These are phyloP conservation scores for Imleria badia DNA, from an alignment of 768 basidiomycete genomes.

Conservation along the genomic window DNA sequence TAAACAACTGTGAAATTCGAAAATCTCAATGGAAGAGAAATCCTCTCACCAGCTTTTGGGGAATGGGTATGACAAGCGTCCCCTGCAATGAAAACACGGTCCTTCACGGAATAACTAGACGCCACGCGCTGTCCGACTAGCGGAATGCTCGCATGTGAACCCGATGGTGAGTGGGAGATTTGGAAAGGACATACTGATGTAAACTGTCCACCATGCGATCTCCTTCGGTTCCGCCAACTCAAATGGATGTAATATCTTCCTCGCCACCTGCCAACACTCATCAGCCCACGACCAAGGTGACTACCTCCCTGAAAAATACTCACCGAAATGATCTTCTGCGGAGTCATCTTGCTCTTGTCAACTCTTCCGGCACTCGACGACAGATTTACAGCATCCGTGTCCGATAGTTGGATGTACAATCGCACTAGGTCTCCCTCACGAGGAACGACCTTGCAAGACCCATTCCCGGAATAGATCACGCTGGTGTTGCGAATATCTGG, in stretches of 20 bases:
- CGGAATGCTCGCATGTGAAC: background rate
- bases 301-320: constrained; percentile 2
- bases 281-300: background rate
- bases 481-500: constrained; percentile 66
- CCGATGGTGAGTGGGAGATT: background rate
- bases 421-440: constrained; percentile 64
- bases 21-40: background rate
- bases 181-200: constrained; percentile 49
- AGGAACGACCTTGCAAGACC: constrained; percentile 71
- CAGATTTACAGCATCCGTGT: constrained; percentile 43
- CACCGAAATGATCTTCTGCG: constrained; percentile 54
- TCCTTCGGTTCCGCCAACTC: constrained; percentile 43
- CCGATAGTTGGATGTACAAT: constrained; percentile 67
- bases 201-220: constrained; percentile 72
- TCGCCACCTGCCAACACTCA: constrained; percentile 43
- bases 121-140: constrained; percentile 73
- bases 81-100: constrained; percentile 71
- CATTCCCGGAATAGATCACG: constrained; percentile 62
- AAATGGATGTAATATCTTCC: constrained; percentile 57
- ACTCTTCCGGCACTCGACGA: constrained; percentile 41
- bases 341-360: constrained; percentile 49
- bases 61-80: constrained; percentile 72
- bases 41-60: constrained; percentile 52
- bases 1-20: constrained; percentile 15
- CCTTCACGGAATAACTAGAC: constrained; percentile 51